phyloP scores from a whole-genome alignment of 805 yeast genomes.

The Candida tallmaniae region DNA sequence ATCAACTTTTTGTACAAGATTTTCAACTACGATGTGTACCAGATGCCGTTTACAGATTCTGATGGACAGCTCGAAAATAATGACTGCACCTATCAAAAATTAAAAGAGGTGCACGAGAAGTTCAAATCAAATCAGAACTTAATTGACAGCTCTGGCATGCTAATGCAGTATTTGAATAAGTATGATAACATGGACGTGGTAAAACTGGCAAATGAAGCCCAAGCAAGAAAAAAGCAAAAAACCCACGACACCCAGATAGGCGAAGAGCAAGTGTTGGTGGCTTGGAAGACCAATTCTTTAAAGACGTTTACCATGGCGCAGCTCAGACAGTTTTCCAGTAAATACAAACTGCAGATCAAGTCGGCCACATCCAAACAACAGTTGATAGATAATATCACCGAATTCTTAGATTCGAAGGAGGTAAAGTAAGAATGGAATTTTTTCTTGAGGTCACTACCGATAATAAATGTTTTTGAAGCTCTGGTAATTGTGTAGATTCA shows the following conservation, averaged over 20 bases:
- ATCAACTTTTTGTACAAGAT: slow-evolving; percentile 63
- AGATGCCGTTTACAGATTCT: slow-evolving; percentile 24
- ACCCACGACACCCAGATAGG: slow-evolving; percentile 8
- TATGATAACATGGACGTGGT: slow-evolving; percentile 5
- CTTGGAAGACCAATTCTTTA: slow-evolving; percentile 38
- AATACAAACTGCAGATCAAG: slow-evolving; percentile 29
- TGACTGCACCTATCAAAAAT: slow-evolving; percentile 16
- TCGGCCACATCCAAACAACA: slow-evolving; percentile 39
- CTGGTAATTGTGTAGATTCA: too few species aligned
- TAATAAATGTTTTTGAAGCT: too few species aligned
- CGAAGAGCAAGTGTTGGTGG: slow-evolving; percentile 37
- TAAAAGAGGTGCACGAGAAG: slow-evolving; percentile 5
- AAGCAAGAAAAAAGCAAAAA: slow-evolving; percentile 8
- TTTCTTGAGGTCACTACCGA: too few species aligned
- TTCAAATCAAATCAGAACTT: slow-evolving; percentile 5
- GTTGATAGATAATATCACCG: slow-evolving; percentile 37
- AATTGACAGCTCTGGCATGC: slow-evolving; percentile 7
- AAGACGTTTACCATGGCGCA: slow-evolving; percentile 38
- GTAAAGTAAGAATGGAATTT: not conserved
- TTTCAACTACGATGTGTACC: slow-evolving; percentile 62
- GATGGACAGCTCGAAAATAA: slow-evolving; percentile 8
- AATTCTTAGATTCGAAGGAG: slow-evolving; percentile 21
- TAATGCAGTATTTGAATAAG: slow-evolving; percentile 11
- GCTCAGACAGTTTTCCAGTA: slow-evolving; percentile 33
- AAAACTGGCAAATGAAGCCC: not conserved